These are phyloP conservation scores for Monosporozyma unispora DNA, from an alignment of 805 yeast genomes.

Conservation along the genomic window DNA sequence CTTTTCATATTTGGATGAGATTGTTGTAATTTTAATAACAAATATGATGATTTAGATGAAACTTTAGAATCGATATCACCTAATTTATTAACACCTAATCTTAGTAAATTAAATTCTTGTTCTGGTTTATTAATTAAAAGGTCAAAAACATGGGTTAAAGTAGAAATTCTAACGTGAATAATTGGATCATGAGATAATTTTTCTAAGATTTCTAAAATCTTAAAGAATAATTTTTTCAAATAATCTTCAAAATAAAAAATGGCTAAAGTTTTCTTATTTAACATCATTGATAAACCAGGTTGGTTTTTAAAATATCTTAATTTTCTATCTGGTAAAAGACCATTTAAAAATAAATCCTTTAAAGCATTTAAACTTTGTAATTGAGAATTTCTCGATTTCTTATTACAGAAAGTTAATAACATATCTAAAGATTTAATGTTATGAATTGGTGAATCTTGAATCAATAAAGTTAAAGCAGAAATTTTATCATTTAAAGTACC, in stretches of 20 bases:
- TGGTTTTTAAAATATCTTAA: slow-evolving; percentile 73
- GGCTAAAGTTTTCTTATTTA: slow-evolving; percentile 51
- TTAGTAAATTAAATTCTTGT: slow-evolving; percentile 85
- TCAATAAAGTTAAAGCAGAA: slow-evolving; percentile 82
- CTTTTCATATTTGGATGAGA: slow-evolving; percentile 94
- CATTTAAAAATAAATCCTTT: slow-evolving; percentile 77
- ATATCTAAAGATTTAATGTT: slow-evolving; percentile 77
- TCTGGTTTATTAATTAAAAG: slow-evolving; percentile 82
- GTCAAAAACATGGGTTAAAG: slow-evolving; percentile 69
- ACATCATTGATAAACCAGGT: slow-evolving; percentile 38
- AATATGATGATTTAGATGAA: slow-evolving; percentile 78
- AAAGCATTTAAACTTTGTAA: slow-evolving; percentile 82
- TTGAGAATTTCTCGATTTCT: slow-evolving; percentile 89
- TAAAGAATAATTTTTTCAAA: slow-evolving; percentile 67
- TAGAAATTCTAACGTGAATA: slow-evolving; percentile 72
- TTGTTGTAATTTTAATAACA: slow-evolving; percentile 70
- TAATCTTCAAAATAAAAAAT: slow-evolving; percentile 83
- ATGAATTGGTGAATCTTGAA: slow-evolving; percentile 93
- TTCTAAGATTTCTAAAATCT: slow-evolving; percentile 69
- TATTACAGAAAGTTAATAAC: slow-evolving; percentile 67
- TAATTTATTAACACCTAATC: slow-evolving; percentile 84
- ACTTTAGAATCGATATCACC: slow-evolving; percentile 92
- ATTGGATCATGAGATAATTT: slow-evolving; percentile 83
- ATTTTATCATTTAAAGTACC: slow-evolving; percentile 96
- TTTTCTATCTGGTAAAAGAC: slow-evolving; percentile 80